These are phyloP conservation scores for Boletellus ananas DNA, from an alignment of 768 basidiomycete species.

Conservation along the genomic window DNA sequence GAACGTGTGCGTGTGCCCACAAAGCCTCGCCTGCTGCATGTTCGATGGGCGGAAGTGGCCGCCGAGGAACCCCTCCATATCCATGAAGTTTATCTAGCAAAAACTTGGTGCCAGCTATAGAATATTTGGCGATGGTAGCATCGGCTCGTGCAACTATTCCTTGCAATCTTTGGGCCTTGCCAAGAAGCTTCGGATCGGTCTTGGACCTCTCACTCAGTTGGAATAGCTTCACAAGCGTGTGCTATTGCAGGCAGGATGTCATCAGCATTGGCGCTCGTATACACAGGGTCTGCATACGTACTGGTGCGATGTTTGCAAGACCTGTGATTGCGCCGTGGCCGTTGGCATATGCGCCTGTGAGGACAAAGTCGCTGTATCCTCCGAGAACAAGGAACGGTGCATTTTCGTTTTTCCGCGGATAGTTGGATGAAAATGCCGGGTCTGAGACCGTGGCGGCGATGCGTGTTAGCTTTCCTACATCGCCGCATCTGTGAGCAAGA, in stretches of 20 bases:
- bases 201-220: slow-evolving; percentile 56
- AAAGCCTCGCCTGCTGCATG: slow-evolving; percentile 52
- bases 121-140: slow-evolving; percentile 69
- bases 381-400: slow-evolving; percentile 82
- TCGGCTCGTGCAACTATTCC: slow-evolving; percentile 80
- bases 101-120: slow-evolving; percentile 82
- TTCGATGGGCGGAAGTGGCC: slow-evolving; percentile 68
- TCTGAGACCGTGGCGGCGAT: slow-evolving; percentile 66
- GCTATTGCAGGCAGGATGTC: slow-evolving; percentile 33
- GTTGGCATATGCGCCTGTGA: slow-evolving; percentile 66
- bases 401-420: slow-evolving; percentile 65
- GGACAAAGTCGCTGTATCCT: slow-evolving; percentile 81
- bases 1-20: slow-evolving; percentile 71
- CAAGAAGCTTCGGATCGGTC: slow-evolving; percentile 52
- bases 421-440: slow-evolving; percentile 47
- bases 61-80: slow-evolving; percentile 77
- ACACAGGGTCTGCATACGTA: slow-evolving; percentile 29
- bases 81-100: slow-evolving; percentile 71
- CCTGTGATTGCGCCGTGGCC: slow-evolving; percentile 91
- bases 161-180: slow-evolving; percentile 72
- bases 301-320: slow-evolving; percentile 80
- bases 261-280: neutral
- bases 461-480: slow-evolving; percentile 87
- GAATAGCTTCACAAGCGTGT: slow-evolving; percentile 57
- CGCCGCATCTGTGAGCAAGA: slow-evolving; percentile 64